Conservation (phyloP, 306 rosid genomes). For the Prunus mume region DNA sequence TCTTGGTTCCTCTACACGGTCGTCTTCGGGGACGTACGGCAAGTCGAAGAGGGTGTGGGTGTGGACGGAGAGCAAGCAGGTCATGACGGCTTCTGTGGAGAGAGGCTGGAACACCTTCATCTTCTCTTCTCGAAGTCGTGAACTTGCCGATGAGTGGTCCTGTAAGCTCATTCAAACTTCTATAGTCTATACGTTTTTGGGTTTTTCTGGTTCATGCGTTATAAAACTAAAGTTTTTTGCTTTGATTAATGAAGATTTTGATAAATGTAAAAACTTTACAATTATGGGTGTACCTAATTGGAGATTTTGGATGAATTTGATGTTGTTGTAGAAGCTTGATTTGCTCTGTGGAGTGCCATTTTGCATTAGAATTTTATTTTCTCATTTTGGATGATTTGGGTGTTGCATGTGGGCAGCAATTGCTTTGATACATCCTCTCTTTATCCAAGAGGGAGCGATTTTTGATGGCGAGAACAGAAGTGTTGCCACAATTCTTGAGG, state of each 20-base stretch:
- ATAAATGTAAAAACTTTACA: not conserved
- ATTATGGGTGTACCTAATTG: not conserved
- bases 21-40: conserved; percentile 29
- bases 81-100: conserved; percentile 86
- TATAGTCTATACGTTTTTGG: not conserved
- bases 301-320: not conserved
- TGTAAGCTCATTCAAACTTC: conserved; percentile 37
- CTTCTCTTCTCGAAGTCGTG: conserved; percentile 44
- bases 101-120: conserved; percentile 86
- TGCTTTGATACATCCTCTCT: conserved; percentile 62
- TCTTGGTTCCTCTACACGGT: conserved; percentile 30
- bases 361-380: conserved; percentile 4
- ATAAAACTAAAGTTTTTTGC: not conserved
- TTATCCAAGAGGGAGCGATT: conserved; percentile 58
- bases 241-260: not conserved
- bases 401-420: conserved; percentile 46
- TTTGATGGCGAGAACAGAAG: conserved; percentile 45
- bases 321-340: not conserved
- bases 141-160: conserved; percentile 79
- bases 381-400: conserved; percentile 26
- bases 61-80: conserved; percentile 68
- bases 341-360: not conserved
- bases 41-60: conserved; percentile 75
- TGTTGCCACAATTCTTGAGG: conserved; percentile 63
- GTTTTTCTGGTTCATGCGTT: not conserved